Evolutionary conservation across 139 green algal species (phyloP).

Genomic region (Pseudopediastrum boryanum): DNA sequence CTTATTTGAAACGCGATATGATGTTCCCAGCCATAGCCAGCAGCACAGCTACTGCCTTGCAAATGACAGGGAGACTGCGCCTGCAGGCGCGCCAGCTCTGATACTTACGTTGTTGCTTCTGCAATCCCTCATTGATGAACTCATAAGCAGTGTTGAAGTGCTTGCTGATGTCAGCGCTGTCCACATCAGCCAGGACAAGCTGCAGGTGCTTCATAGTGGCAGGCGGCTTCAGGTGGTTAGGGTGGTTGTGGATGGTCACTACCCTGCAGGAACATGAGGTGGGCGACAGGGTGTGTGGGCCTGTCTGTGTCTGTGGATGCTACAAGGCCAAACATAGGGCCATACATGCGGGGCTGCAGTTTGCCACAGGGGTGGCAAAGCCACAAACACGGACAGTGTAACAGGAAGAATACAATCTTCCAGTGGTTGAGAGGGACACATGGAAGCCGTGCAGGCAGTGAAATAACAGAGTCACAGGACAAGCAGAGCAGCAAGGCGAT

Average conservation of each 20-base stretch:
- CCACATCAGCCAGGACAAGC: neutral
- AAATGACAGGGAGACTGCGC: too few species aligned
- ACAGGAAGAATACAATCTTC: too few species aligned
- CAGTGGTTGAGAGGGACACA: neutral
- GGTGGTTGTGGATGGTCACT: slow-evolving; percentile 75
- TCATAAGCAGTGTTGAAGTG: slow-evolving; percentile 66
- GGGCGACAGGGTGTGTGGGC: neutral
- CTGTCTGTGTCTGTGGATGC: neutral
- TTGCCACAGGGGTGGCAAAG: too few species aligned
- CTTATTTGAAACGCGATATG: too few species aligned
- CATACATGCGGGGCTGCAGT: neutral
- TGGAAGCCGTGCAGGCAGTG: too few species aligned
- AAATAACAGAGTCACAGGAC: neutral
- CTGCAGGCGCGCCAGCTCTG: too few species aligned
- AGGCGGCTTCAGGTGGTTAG: slow-evolving; percentile 61
- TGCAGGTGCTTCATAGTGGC: slow-evolving; percentile 50
- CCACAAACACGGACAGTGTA: neutral
- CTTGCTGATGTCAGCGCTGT: slow-evolving; percentile 63
- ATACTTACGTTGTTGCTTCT: slow-evolving; percentile 46
- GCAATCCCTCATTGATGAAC: slow-evolving; percentile 73
- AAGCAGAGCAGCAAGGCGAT: neutral
- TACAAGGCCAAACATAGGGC: neutral
- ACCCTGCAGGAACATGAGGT: slow-evolving; percentile 34
- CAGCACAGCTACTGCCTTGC: too few species aligned
- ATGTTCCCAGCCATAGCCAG: too few species aligned